Conservation (phyloP, 441 rosid genomes). For the California macrophylla region DNA sequence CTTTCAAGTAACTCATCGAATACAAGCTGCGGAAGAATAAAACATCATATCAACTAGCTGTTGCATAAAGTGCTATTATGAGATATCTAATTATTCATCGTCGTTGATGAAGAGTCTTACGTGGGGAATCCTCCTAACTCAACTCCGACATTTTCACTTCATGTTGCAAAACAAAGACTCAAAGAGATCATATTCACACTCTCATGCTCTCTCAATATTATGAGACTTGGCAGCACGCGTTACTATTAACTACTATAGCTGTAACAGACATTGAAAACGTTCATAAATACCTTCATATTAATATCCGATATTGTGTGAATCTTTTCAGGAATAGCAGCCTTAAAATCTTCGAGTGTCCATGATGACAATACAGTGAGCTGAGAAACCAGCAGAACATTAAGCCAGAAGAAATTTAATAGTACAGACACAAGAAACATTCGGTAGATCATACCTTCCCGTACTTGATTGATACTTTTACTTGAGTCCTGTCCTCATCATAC, state of each 20-base stretch:
- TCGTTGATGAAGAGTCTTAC: not conserved
- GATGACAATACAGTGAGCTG: conserved; percentile 41
- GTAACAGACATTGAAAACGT: not conserved
- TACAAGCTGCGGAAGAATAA: conserved; percentile 36
- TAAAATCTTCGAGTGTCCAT: conserved; percentile 48
- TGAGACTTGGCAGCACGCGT: not conserved
- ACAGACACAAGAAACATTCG: not conserved
- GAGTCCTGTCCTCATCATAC: conserved; percentile 51
- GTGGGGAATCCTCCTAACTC: not conserved
- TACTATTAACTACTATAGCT: not conserved
- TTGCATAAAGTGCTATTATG: conserved; percentile 7
- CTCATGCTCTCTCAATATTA: not conserved
- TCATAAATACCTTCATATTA: conserved; percentile 33
- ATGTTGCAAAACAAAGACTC: not conserved
- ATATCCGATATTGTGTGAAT: conserved; percentile 33
- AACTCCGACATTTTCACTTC: not conserved
- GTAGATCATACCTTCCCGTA: conserved; percentile 38
- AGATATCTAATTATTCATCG: not conserved
- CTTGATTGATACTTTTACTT: conserved; percentile 49
- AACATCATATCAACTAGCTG: conserved; percentile 5
- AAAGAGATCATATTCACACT: not conserved
- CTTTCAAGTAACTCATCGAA: conserved; percentile 56
- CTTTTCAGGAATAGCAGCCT: conserved; percentile 41
- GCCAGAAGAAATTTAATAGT: conserved; percentile 11
- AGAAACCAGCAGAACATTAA: conserved; percentile 22